A percentile compares a stretch with the other conserved stretches of the same genome.
Evolutionary conservation across 2,329 filamentous ascomycete genomes (phyloP).

Genomic region (Alternaria rosae): DNA sequence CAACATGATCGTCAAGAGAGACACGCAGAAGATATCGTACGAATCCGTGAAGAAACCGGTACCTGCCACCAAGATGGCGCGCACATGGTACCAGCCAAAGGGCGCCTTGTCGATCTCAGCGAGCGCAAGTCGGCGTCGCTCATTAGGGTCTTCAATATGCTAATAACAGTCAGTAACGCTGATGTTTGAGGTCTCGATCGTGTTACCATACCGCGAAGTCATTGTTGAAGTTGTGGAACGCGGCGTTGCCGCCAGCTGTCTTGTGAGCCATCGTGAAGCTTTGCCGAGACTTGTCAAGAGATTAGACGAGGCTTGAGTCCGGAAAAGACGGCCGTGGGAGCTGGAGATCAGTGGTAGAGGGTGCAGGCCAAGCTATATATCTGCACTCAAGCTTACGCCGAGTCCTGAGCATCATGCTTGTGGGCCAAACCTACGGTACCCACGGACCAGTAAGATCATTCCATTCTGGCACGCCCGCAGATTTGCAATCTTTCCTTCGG

Average conservation of each 20-base stretch:
- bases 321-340: constrained; percentile 2
- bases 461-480: not conserved
- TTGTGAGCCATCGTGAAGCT: constrained; percentile 24
- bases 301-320: constrained; percentile 17
- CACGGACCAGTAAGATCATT: constrained; percentile 2
- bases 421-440: not conserved
- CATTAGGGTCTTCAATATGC: constrained; percentile 72
- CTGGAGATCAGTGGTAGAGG: constrained; percentile 3
- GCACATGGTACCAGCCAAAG: constrained; percentile 83
- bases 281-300: constrained; percentile 16
- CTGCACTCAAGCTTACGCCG: constrained; percentile 8
- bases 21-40: constrained; percentile 68
- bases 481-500: not conserved
- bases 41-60: constrained; percentile 88
- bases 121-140: constrained; percentile 79
- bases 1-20: constrained; percentile 67
- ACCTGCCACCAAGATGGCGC: constrained; percentile 78
- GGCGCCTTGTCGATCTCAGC: constrained; percentile 82
- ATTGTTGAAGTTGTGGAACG: constrained; percentile 40
- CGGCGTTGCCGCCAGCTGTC: constrained; percentile 33
- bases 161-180: not conserved
- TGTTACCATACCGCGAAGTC: constrained; percentile 39
- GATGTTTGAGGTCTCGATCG: too few species aligned
- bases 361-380: constrained; percentile 17
- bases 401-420: constrained; percentile 1